Evolutionary conservation across 495 filamentous ascomycete genomes (phyloP), one percentile per base, ranked within the genome.

Genomic region (Friedmanniomyces simplex): DNA sequence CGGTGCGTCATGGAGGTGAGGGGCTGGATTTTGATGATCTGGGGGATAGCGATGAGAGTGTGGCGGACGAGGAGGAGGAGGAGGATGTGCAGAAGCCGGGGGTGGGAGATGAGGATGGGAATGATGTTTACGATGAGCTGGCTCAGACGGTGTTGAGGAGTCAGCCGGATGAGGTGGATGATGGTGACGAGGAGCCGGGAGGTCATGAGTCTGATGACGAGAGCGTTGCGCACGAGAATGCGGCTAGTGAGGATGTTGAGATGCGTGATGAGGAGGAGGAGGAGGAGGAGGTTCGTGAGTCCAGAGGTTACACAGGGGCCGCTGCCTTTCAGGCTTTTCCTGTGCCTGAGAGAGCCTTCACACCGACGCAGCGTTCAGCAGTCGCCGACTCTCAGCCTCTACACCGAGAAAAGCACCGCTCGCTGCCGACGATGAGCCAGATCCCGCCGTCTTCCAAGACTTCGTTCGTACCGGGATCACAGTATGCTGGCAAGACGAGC

Each of bases 361-460:
- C 21, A 10, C 63, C 60, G 41, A 68, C 63, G 16, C 66, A 69
- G 36, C 55, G 46, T 2, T 62, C 65, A 8, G 63, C 64, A 1
- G 55, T 72, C 14, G 65, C 68, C 36, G 66, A 72, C 47, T 72
- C 70, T 16, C 70, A 72, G 50, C 67, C 66, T 16, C 52, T 60
- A 16, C 51, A 22, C 18, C 26, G 8, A 13, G 36, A 54, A 18
- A 34, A 26, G 21, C 52, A 11, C 5, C 24, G 16, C 22, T 20
- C 26, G 1, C 20, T 13, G 20, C 42, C 22, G 36, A 6, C 10
- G 11, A 20, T 22, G 36, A 50, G 18, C 13, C 24, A 11, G 21
- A 20, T 22, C 6, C 18, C 41, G 14, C 45, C 24, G 1, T 54
- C 58, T 10, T 52, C 56, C 1, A 42, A 21, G 18, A 11, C 50